Evolutionary conservation across 495 filamentous ascomycete species (phyloP), one percentile per base, ranked within the genome.

Genomic region (Xylaria telfairii): DNA sequence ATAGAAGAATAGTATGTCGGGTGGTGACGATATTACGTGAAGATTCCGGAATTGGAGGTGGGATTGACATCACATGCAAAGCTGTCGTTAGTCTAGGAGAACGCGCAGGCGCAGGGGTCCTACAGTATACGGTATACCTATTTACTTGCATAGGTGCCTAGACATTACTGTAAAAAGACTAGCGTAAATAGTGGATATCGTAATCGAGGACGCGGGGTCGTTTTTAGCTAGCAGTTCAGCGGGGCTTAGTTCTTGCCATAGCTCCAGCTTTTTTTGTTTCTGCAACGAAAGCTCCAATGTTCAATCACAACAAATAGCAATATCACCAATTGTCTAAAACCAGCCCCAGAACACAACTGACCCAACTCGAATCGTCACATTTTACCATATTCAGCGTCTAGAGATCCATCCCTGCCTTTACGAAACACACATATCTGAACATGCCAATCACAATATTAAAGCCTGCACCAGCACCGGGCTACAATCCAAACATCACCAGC

Each of bases 381-480:
- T 44, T 8, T 2, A 8, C 17, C 3, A n/a, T 15, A 24, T 34
- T 10, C 2, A n/a, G 21, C 4, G 1, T 0, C 7, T 26, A 13
- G 28, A 47, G 56, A 51, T 42, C 24, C 13, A 10, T 10, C 32
- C 4, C n/a, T 0, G n/a, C 21, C 13, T 32, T 21, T 54, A 17
- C 32, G 21, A 66, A 2, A 42, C 47, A 13, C 32, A 42, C n/a
- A 26, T 26, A 17, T n/a, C 28, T 34, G 5, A 66, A 39, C n/a
- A 78, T 78, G 76, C 76, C 76, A 59, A 78, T 78, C 26, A 78
- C 76, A 41, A 78, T 78, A 69, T 53, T 76, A 54, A 72, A 76
- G 63, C 76, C 76, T 30, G 67, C 71, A 13, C 59, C 46, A 8
- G 57, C 65, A n/a, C 73, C 76, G 12, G 41, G 44, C 24, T 68